Base-by-base conservation (phyloP, 2,329 filamentous ascomycete species). In the Paraphaeosphaeria minitans region DNA sequence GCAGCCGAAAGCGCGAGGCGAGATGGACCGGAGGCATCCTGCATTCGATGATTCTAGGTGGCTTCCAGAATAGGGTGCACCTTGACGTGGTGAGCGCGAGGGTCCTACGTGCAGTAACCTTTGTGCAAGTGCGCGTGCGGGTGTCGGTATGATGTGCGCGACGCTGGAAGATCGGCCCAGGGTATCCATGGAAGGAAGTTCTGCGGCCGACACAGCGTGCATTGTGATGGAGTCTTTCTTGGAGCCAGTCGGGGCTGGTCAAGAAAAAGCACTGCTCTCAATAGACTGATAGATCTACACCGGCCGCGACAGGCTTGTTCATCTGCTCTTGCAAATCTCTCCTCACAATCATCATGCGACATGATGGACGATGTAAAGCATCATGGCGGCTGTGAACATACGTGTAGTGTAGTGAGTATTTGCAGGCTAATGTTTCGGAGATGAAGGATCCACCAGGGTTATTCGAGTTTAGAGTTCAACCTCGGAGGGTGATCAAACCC, bases 21-120 rank as follows among this genome's bases (percentile, higher is more conserved):
- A 48, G 49, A 64, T 64, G 65, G 62, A 13, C 21, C 24, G 58
- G 55, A 54, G 21, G 14, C 19, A 21, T 2, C 6, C 14, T 51
- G 42, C 42, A 6, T n/a, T 33, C 48, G 31, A 53, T 16, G 13
- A 29, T 53, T 53, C 27, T 19, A 33, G 16, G 46, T 42, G 43
- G 50, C 35, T 41, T 52, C 47, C 4, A 37, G 33, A 37, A 29
- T 22, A 13, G 14, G 10, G 49, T 19, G 31, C 19, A 41, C 12
- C 21, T 52, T 52, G 49, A 35, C 49, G 29, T 29, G 7, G 12
- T n/a, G 31, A 9, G 48, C 33, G 21, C n/a, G 31, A 50, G 33
- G 8, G 47, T 37, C 9, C 22, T 22, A 19, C 29, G 13, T 31
- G 27, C 13, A 16, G 29, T 49, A 22, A 37, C 29, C n/a, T 50